These are phyloP conservation scores for Zoysia pacifica DNA, from an alignment of 176 grass and related monocot species.

Conservation along the genomic window DNA sequence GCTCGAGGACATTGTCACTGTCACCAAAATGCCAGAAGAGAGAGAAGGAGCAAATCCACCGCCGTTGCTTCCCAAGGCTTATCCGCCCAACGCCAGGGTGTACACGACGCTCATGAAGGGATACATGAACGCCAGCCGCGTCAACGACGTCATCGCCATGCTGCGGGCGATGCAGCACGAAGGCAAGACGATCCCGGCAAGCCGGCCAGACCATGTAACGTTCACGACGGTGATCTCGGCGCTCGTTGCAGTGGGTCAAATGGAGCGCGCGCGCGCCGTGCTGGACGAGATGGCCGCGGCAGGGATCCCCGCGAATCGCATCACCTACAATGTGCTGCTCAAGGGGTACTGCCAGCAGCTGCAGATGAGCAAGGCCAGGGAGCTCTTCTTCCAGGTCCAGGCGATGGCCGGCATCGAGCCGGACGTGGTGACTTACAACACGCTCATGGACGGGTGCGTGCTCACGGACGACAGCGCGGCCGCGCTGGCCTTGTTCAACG, in stretches of 20 bases:
- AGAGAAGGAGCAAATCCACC: no score
- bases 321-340: slow-evolving; percentile 92
- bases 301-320: slow-evolving; percentile 51
- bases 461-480: slow-evolving; percentile 62
- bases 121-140: slow-evolving; percentile 78
- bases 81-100: slow-evolving; percentile 61
- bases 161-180: slow-evolving; percentile 69
- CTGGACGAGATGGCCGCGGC: slow-evolving; percentile 67
- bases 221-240: slow-evolving; percentile 70
- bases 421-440: slow-evolving; percentile 84
- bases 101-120: slow-evolving; percentile 98
- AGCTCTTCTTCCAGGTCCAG: slow-evolving; percentile 41
- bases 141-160: slow-evolving; percentile 71
- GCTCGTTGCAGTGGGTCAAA: slow-evolving; percentile 57
- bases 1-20: no score
- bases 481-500: slow-evolving; percentile 71
- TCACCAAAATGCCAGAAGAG: no score
- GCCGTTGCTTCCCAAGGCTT: slow-evolving; percentile 10
- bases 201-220: slow-evolving; percentile 78
- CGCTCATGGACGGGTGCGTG: slow-evolving; percentile 90
- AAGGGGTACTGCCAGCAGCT: slow-evolving; percentile 89
- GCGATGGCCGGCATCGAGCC: slow-evolving; percentile 43
- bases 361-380: slow-evolving; percentile 58
- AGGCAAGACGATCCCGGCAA: slow-evolving; percentile 40
- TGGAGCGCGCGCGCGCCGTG: slow-evolving; percentile 53